Evolutionary conservation across 306 rosid species (phyloP), one percentile per base, ranked within the genome.

Genomic region (Lagenaria siceraria): DNA sequence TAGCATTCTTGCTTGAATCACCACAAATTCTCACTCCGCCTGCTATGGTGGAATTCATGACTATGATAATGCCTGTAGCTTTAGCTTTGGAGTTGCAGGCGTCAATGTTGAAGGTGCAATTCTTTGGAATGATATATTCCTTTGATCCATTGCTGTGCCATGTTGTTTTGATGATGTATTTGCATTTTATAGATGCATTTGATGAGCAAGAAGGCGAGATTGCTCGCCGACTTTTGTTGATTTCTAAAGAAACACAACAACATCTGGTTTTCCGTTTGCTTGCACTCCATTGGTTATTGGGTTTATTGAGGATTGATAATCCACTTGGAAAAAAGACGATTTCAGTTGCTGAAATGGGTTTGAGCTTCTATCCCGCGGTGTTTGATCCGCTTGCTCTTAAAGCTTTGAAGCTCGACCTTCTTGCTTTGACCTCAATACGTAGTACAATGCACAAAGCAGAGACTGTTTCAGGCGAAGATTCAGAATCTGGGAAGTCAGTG

Each of bases 101-200:
- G 5, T 95, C 97, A 5, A 87, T 92, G 98, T 84, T 95, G 78
- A 95, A 85, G 89, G 97, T 95, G 82, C 98, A 95, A 83, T 90
- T 95, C 78, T 92, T 88, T 61, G 97, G 98, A 19, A 84, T 90
- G 97, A 74, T 89, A 69, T 87, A 89, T 82, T 95, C 97, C 18
- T 90, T 70, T 82, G 88, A 95, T 76, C 96, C 98, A n/a, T 52
- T 95, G 75, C 76, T 89, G 12, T 89, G 93, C 78, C 98, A 95
- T 83, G 86, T 87, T 40, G 93, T 92, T 86, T 87, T 95, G 89
- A 86, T 80, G 60, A 86, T 95, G 98, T 88, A 83, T 74, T 74
- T 85, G 80, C 81, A 71, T 68, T 92, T 95, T 78, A 61, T 86
- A 73, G 96, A 95, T 56, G 90, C 96, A 2, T 95, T 90, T 64